phyloP scores from a whole-genome alignment of 2,329 filamentous ascomycete genomes.

The Neonectria hederae region DNA sequence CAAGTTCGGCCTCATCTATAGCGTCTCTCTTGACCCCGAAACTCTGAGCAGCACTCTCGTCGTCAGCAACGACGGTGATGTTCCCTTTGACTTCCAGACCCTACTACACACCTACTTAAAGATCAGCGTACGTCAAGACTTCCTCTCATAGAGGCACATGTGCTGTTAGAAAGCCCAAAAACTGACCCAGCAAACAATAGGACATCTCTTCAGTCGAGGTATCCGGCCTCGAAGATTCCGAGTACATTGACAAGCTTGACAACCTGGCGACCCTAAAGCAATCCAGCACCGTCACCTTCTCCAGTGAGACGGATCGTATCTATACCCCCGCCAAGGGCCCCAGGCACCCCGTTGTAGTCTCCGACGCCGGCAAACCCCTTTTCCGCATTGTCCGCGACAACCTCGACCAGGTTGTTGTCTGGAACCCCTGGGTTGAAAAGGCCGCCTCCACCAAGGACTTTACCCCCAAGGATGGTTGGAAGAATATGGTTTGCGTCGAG shows the following conservation, averaged over 20 bases:
- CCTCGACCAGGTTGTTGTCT: slow-evolving; percentile 88
- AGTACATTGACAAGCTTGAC: slow-evolving; percentile 87
- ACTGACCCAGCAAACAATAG: slow-evolving; percentile 54
- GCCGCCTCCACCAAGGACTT: slow-evolving; percentile 86
- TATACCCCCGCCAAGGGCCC: slow-evolving; percentile 78
- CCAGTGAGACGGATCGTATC: slow-evolving; percentile 85
- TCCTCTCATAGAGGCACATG: not conserved
- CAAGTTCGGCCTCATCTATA: slow-evolving; percentile 92
- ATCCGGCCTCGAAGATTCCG: slow-evolving; percentile 77
- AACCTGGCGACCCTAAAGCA: slow-evolving; percentile 71
- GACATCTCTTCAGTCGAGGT: slow-evolving; percentile 81
- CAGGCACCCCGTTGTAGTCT: slow-evolving; percentile 65
- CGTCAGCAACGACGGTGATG: slow-evolving; percentile 85
- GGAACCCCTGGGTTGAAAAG: slow-evolving; percentile 96
- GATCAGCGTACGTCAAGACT: slow-evolving; percentile 70
- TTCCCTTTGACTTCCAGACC: slow-evolving; percentile 89
- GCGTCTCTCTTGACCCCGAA: slow-evolving; percentile 81
- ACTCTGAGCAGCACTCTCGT: slow-evolving; percentile 83
- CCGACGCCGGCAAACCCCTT: slow-evolving; percentile 68
- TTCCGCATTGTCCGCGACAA: slow-evolving; percentile 86
- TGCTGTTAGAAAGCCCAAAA: not conserved
- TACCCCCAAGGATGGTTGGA: slow-evolving; percentile 86
- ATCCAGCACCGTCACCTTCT: slow-evolving; percentile 72
- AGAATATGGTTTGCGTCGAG: slow-evolving; percentile 95
- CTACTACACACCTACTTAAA: slow-evolving; percentile 91